A percentile compares a stretch with the other conserved stretches of the same genome.
These are phyloP conservation scores for Stagonosporopsis chrysanthemi DNA, from an alignment of 2,329 filamentous ascomycete genomes.

Conservation along the genomic window DNA sequence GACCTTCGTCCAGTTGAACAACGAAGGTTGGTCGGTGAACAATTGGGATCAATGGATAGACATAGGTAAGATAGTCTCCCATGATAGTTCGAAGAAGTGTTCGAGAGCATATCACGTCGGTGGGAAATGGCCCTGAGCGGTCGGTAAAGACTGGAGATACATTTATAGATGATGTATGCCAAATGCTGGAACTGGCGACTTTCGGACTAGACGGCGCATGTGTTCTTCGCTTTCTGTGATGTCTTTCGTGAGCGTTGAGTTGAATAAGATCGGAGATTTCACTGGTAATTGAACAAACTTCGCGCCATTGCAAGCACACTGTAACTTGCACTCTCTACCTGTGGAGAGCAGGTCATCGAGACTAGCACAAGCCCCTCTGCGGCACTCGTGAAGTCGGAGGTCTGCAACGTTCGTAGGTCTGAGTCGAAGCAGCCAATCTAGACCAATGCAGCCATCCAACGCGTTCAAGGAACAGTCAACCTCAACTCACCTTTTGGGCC, in stretches of 20 bases:
- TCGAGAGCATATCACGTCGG: neutral
- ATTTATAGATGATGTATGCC: neutral
- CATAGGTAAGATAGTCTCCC: neutral
- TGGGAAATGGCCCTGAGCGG: neutral
- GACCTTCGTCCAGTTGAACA: neutral
- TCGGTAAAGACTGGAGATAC: no score
- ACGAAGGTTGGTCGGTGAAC: neutral
- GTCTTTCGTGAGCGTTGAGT: neutral
- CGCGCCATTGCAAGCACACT: no score
- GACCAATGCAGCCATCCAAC: no score
- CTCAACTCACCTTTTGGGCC: neutral
- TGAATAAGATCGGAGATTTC: neutral
- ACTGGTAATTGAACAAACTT: neutral
- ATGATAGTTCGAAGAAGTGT: neutral
- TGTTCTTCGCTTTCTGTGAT: neutral
- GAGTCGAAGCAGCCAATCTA: neutral
- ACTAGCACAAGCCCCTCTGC: neutral
- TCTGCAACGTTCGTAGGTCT: neutral
- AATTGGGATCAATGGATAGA: neutral
- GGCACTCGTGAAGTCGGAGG: neutral
- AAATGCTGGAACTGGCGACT: no score
- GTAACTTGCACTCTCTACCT: neutral
- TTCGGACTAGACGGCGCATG: neutral
- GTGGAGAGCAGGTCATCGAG: no score
- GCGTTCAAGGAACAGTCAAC: neutral